Evolutionary conservation across 202 grass and related monocot genomes (phyloP), one percentile per base, ranked within the genome.

Genomic region (Eragrostis tef): DNA sequence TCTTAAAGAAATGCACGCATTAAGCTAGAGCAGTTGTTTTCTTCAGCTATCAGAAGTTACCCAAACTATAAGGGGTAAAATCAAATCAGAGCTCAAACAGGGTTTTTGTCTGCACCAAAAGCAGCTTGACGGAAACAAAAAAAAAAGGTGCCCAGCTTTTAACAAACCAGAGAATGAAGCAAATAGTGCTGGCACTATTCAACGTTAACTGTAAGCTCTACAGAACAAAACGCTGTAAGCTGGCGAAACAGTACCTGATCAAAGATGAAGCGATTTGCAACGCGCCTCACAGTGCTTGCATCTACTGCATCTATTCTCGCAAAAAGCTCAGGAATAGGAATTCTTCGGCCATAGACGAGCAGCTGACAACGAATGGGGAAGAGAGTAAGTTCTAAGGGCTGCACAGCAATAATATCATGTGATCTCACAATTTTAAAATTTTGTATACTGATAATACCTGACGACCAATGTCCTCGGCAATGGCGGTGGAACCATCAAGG

Each of bases 231-330:
- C 12, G 11, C 12, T 15, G 27, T 14, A 53, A 21, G 70, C 21
- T 71, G 16, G 29, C 48, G 80, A 44, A 81, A 68, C 39, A 78
- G 47, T 87, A 96, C 93, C 93, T 99, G 97, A 79, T 99, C 97
- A 90, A 99, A 99, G 80, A 99, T 94, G 87, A 99, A 99, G 68
- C 97, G 97, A 29, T 99, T 99, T 29, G 97, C 93, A 68, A 99
- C 91, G 77, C 93, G 90, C 75, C 88, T 99, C 22, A 99, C 89
- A 54, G 93, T 93, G 74, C 85, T 93, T 57, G 97, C 90, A 58
- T 99, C 97, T 81, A 96, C 97, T 75, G 97, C 93, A 89, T 99
- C 97, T 81, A 99, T 96, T 75, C 97, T 96, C 47, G 97, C 89
- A 83, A 99, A 99, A 89, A 99, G 87, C 62, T 99, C 97, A 49